Evolutionary conservation across 768 basidiomycete species (phyloP).

Genomic region (Cantharellus cinnabarinus): DNA sequence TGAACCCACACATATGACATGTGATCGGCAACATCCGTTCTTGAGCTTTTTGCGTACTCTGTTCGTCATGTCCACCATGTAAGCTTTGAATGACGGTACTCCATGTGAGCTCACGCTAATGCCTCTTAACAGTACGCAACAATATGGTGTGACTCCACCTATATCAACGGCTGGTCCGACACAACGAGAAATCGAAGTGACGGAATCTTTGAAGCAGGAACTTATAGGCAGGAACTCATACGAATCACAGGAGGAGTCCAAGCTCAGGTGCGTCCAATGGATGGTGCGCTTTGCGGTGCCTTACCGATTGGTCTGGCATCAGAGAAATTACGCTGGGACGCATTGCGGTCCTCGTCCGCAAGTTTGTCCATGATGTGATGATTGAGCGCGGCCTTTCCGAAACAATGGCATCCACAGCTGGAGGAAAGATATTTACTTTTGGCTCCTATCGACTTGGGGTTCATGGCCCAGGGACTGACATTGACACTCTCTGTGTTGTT

Average conservation of each 20-base stretch:
- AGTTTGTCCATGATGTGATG: conserved; percentile 75
- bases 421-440: conserved; percentile 98
- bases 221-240: conserved; percentile 69
- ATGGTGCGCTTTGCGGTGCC: neutral
- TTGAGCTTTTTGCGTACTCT: too few relatives aligned
- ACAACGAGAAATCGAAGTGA: conserved; percentile 65
- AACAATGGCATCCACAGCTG: conserved; percentile 67
- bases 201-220: conserved; percentile 74
- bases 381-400: conserved; percentile 70
- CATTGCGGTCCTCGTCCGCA: conserved; percentile 72
- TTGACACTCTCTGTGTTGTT: conserved; percentile 95
- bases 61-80: too few relatives aligned
- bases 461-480: conserved; percentile 88
- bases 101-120: neutral
- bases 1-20: too few relatives aligned
- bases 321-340: conserved; percentile 90
- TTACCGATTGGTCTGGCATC: neutral
- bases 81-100: too few relatives aligned
- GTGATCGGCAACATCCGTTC: too few relatives aligned
- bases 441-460: conserved; percentile 96
- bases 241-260: conserved; percentile 73
- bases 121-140: neutral
- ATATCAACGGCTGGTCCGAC: conserved; percentile 60
- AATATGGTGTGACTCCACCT: conserved; percentile 56
- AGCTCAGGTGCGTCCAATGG: conserved; percentile 47